Conservation (phyloP, 768 basidiomycete species). For the Naganishia randhawae region DNA sequence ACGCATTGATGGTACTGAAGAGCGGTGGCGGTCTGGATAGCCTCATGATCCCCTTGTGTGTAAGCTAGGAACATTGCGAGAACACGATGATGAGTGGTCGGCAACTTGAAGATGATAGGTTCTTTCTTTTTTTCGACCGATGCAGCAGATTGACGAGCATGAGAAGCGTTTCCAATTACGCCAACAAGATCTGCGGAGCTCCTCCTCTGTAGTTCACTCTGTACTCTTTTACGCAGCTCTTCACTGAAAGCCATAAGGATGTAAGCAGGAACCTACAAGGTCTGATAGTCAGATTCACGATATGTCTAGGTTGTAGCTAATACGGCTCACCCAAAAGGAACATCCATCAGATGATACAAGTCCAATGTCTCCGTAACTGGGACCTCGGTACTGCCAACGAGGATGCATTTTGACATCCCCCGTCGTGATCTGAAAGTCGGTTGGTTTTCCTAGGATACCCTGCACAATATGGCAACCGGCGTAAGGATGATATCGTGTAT, state of each 20-base stretch:
- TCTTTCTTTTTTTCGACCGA: not conserved
- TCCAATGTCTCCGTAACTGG: not conserved
- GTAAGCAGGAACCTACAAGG: not conserved
- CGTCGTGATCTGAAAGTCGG: not conserved
- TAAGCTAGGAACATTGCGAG: slow-evolving; percentile 4
- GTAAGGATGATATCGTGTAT: slow-evolving; percentile 14
- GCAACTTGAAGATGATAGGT: not conserved
- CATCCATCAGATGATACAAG: not conserved
- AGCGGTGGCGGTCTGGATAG: not conserved
- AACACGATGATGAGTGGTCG: slow-evolving; percentile 4
- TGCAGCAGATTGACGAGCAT: not conserved
- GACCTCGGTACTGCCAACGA: not conserved
- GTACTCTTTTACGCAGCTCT: not conserved
- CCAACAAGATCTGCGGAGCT: not conserved
- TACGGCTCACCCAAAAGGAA: slow-evolving; percentile 3
- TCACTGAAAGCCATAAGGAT: slow-evolving; percentile 14
- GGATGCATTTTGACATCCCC: slow-evolving; percentile 4
- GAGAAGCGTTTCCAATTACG: not conserved
- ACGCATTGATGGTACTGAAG: slow-evolving; percentile 7
- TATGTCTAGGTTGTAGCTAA: not conserved
- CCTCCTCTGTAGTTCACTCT: not conserved
- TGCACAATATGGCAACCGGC: not conserved
- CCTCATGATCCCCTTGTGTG: not conserved
- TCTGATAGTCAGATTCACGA: not conserved
- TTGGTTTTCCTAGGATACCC: not conserved